Conservation (phyloP, 1,284 basidiomycete genomes). For the Moesziomyces sp. region DNA sequence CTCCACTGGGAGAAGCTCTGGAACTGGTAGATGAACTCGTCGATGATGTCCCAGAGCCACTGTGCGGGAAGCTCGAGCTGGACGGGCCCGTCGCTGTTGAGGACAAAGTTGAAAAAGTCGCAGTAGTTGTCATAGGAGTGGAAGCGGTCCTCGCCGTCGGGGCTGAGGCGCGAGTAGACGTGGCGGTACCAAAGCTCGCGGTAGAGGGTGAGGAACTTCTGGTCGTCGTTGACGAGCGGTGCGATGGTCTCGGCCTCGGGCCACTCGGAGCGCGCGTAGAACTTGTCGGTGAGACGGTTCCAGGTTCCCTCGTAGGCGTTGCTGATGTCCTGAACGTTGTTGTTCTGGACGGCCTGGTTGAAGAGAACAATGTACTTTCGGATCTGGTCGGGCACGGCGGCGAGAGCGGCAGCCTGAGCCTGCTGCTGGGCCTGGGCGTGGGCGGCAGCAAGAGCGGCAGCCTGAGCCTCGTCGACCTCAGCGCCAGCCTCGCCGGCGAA, state of each 20-base stretch:
- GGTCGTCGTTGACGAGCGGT: constrained; percentile 76
- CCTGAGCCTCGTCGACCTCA: constrained; percentile 46
- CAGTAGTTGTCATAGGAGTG: constrained; percentile 99
- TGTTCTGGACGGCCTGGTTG: constrained; percentile 64
- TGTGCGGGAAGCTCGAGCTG: constrained; percentile 91
- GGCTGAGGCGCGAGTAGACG: constrained; percentile 92
- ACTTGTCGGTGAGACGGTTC: constrained; percentile 96
- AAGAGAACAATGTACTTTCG: constrained; percentile 66
- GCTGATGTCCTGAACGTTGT: constrained; percentile 76
- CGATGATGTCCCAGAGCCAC: constrained; percentile 99
- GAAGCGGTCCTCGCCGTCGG: constrained; percentile 96
- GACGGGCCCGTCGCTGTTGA: constrained; percentile 89
- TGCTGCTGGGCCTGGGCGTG: constrained; percentile 58
- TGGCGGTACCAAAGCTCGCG: constrained; percentile 91
- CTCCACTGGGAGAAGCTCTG: constrained; percentile 87
- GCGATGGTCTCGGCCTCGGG: constrained; percentile 95
- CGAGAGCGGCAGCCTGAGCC: constrained; percentile 59
- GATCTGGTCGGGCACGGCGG: constrained; percentile 64
- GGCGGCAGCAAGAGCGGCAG: constrained; percentile 55
- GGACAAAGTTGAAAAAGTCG: constrained; percentile 95
- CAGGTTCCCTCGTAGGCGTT: constrained; percentile 94
- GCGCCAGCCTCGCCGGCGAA: constrained; percentile 32
- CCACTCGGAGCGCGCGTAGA: constrained; percentile 94
- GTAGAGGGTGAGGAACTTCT: constrained; percentile 88
- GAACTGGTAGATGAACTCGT: constrained; percentile 99